A percentile compares a stretch with the other conserved stretches of the same genome.
Conservation (phyloP, 805 yeast species). For the Saturnispora halmiae region DNA sequence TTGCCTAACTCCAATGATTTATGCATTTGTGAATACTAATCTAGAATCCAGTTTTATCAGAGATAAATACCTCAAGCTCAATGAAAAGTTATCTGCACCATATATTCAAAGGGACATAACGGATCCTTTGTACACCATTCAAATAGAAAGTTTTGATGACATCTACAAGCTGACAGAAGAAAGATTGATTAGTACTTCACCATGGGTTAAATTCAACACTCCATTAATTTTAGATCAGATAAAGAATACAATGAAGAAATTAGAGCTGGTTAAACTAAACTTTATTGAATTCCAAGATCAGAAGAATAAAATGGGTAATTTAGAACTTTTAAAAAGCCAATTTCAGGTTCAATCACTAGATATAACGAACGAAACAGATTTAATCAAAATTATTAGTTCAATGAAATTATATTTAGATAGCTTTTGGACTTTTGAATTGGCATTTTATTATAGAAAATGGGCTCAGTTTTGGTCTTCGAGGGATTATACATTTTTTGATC, state of each 20-base stretch:
- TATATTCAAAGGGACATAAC: neutral
- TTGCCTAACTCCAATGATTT: slow-evolving; percentile 70
- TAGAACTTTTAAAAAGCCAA: slow-evolving; percentile 3
- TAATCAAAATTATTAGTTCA: slow-evolving; percentile 31
- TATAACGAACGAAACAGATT: slow-evolving; percentile 20
- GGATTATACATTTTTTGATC: slow-evolving; percentile 49
- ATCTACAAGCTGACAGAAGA: slow-evolving; percentile 29
- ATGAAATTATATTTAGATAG: slow-evolving; percentile 24
- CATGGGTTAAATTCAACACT: slow-evolving; percentile 63
- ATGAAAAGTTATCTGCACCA: slow-evolving; percentile 3
- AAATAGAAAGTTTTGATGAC: slow-evolving; percentile 19
- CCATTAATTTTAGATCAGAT: slow-evolving; percentile 36
- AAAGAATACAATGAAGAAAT: slow-evolving; percentile 24
- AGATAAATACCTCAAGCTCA: slow-evolving; percentile 50
- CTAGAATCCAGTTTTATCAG: slow-evolving; percentile 69
- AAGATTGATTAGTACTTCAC: slow-evolving; percentile 72
- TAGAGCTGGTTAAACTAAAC: slow-evolving; percentile 23
- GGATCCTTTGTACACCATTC: slow-evolving; percentile 29
- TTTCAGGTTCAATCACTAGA: slow-evolving; percentile 14
- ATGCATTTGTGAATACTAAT: slow-evolving; percentile 67
- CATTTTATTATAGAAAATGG: slow-evolving; percentile 51
- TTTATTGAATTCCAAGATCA: slow-evolving; percentile 20
- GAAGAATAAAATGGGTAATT: slow-evolving; percentile 9
- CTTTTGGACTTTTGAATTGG: slow-evolving; percentile 22
- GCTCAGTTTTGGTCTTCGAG: slow-evolving; percentile 41